phyloP scores from a whole-genome alignment of 1,284 basidiomycete species.

The Sparassis latifolia region DNA sequence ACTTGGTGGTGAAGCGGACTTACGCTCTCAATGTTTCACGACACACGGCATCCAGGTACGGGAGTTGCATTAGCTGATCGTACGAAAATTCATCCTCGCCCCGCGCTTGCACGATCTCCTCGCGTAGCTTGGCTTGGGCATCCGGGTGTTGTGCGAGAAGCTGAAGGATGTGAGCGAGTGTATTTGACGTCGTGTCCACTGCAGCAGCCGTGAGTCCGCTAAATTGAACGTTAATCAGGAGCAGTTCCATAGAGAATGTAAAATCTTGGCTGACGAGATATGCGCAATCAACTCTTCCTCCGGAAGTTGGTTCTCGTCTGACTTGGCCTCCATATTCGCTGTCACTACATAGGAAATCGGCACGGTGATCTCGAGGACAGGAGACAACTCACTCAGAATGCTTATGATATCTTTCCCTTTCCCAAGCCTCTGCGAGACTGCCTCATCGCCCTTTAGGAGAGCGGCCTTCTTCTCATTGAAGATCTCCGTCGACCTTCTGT shows the following conservation, averaged over 20 bases:
- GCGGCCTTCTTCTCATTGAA: constrained; percentile 17
- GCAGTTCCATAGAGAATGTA: not conserved
- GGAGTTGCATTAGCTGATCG: constrained; percentile 9
- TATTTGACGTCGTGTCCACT: constrained; percentile 9
- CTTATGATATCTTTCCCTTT: constrained; percentile 27
- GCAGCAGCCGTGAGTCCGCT: constrained; percentile 8
- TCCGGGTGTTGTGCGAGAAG: constrained; percentile 9
- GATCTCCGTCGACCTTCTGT: constrained; percentile 11
- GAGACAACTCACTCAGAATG: constrained; percentile 17
- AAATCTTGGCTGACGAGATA: constrained; percentile 17
- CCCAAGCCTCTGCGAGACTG: constrained; percentile 18
- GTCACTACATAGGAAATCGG: not conserved
- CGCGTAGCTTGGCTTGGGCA: constrained; percentile 9
- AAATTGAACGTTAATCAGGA: not conserved
- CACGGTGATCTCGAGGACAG: not conserved
- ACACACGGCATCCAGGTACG: constrained; percentile 12
- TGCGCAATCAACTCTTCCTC: constrained; percentile 23
- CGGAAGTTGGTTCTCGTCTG: constrained; percentile 18
- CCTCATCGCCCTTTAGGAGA: constrained; percentile 20
- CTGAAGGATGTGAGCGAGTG: constrained; percentile 6
- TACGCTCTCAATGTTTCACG: constrained; percentile 11
- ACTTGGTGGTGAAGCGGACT: not conserved
- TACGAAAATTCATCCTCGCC: constrained; percentile 4
- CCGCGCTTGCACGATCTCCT: constrained; percentile 5
- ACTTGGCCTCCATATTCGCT: constrained; percentile 16